phyloP scores from a whole-genome alignment of 208 protist genomes.

The Trypanosoma vivax region DNA sequence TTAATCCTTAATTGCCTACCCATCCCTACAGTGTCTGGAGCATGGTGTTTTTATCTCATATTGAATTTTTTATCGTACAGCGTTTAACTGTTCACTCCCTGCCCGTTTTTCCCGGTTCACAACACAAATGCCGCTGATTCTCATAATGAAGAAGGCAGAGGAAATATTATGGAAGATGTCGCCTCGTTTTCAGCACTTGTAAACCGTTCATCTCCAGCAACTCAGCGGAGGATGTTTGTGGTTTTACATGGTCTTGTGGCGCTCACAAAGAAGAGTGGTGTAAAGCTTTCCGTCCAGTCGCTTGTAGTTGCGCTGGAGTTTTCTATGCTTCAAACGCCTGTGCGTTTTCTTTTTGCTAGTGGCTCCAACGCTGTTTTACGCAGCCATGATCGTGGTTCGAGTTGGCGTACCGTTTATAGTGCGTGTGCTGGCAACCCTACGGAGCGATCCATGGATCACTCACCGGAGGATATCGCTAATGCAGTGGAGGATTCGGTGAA shows the following conservation, averaged over 20 bases:
- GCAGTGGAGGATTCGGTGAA: conserved; percentile 10
- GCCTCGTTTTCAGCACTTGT: conserved; percentile 10
- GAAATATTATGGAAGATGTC: conserved; percentile 15
- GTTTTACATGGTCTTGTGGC: conserved; percentile 13
- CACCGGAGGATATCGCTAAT: background rate
- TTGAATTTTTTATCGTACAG: no score
- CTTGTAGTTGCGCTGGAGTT: conserved; percentile 12
- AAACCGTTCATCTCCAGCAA: conserved; percentile 13
- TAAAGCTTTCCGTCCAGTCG: conserved; percentile 5
- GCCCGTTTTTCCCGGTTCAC: no score
- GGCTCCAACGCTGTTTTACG: conserved; percentile 50
- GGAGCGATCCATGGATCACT: background rate
- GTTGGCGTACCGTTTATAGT: conserved; percentile 32
- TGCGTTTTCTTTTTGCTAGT: conserved; percentile 57
- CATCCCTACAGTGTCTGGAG: no score
- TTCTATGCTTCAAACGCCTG: conserved; percentile 13
- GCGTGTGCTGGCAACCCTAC: background rate
- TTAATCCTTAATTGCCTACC: conserved; percentile 5
- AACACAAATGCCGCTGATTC: no score
- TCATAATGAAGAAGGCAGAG: no score
- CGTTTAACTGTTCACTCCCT: no score
- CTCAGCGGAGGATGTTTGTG: conserved; percentile 16
- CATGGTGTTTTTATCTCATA: no score
- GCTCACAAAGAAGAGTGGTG: background rate
- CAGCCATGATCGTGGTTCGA: conserved; percentile 51